Evolutionary conservation across 208 protist species (phyloP).

Genomic region (Endotrypanum monterogeii): DNA sequence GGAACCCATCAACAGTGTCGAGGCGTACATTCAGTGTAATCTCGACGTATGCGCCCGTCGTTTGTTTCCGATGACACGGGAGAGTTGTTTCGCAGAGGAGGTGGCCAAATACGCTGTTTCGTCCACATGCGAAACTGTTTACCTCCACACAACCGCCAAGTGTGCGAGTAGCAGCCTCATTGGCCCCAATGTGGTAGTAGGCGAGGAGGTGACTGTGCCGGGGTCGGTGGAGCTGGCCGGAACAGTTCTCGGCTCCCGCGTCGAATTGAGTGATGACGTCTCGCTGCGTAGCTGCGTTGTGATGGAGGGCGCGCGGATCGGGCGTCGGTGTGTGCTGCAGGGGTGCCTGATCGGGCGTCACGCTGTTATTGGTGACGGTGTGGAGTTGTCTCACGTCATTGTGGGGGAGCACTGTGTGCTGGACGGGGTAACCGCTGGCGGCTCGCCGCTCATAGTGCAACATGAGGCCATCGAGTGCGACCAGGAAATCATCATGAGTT

Average conservation of each 20-base stretch:
- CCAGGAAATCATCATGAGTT: background rate
- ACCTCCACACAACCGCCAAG: constrained; percentile 61
- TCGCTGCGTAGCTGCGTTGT: constrained; percentile 68
- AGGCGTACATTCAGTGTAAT: constrained; percentile 79
- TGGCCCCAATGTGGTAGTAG: constrained; percentile 67
- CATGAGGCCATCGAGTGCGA: constrained; percentile 26
- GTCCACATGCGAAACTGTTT: constrained; percentile 67
- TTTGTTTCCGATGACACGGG: constrained; percentile 80
- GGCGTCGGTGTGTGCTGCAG: constrained; percentile 49
- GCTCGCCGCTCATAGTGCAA: constrained; percentile 16
- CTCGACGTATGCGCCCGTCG: constrained; percentile 73
- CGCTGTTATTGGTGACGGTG: constrained; percentile 47
- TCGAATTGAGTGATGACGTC: constrained; percentile 57
- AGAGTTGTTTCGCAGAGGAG: constrained; percentile 81
- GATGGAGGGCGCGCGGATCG: constrained; percentile 64
- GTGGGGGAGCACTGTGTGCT: constrained; percentile 54
- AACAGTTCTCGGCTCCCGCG: constrained; percentile 55
- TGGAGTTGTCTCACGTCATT: constrained; percentile 58
- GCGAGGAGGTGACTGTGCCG: constrained; percentile 57
- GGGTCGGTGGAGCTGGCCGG: constrained; percentile 51
- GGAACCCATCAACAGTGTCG: constrained; percentile 57
- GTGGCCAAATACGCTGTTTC: constrained; percentile 70
- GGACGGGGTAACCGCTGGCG: constrained; percentile 20
- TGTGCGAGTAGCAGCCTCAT: constrained; percentile 26
- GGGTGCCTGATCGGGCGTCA: constrained; percentile 59